Evolutionary conservation across 2,329 filamentous ascomycete species (phyloP), one percentile per base, ranked within the genome.

Genomic region (Colletotrichum sp.): DNA sequence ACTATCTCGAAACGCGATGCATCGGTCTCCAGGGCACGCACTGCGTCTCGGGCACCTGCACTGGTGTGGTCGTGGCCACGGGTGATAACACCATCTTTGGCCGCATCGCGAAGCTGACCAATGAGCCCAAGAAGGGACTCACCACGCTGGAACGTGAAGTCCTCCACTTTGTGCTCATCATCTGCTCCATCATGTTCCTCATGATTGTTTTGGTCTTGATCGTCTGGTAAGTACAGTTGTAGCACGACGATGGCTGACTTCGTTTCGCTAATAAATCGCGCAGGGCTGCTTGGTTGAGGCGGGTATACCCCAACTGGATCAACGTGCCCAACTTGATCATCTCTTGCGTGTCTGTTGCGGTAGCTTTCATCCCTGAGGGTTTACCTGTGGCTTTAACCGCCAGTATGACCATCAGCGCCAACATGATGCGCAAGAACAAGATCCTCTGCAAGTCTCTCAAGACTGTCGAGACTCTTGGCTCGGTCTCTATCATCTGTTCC

Each of bases 21-120:
- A 94, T 96, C 69, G 94, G 94, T 26, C 87, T 96, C 12, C 94
- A 95, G 81, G 94, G 94, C n/a, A 95, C 94, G 1, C 93, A 96
- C 79, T 95, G 94, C 78, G 91, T 94, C 5, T 92, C 92, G 8
- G 94, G 94, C 4, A 92, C 87, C 26, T 92, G 90, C 67, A 86
- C 89, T 16, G 94, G 92, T 21, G 84, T 96, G 12, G 92, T 95
- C 3, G 91, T 96, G 13, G 91, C 92, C 1, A 96, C 92, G 1
- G 94, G 94, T 10, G 93, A 95, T 81, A 87, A 85, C 16, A 95
- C 94, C 0, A 92, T 96, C 26, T 95, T 96, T 82, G 94, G 94
- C 10, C 90, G 92, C 63, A 94, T 96, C 78, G 94, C 94, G 2
- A 92, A 92, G 77, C 85, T 96, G 66, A 94, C 94, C 0, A 94